Evolutionary conservation across 2,329 filamentous ascomycete species (phyloP), one percentile per base, ranked within the genome.

Genomic region (Colletotrichum tamarilloi): DNA sequence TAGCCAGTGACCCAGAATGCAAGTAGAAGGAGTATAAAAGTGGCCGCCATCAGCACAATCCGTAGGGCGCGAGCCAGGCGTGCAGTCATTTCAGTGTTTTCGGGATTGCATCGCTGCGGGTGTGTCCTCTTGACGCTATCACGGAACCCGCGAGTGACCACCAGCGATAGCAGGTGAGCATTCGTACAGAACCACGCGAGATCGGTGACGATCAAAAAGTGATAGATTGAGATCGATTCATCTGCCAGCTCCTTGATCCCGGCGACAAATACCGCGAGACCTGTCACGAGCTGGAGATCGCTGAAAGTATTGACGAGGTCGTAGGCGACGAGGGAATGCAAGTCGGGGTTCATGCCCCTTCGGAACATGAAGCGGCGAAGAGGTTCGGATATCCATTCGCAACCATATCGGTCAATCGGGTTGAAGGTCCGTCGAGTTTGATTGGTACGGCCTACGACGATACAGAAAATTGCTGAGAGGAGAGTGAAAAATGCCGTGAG

Each of bases 251-350:
- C 71, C 16, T 63, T 73, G 19, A 79, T 30, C 0, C 67, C 76
- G 1, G 74, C 75, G 0, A 75, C 59, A 12, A 78, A 62, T 16
- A 77, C 52, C 2, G 76, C 77, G 46, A 76, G 67, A 28, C 77
- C 77, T 0, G 77, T 77, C 28, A 78, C 76, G 3, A 79, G 75
- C 38, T 79, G 77, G 38, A 76, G 75, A 68, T 79, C 78, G 67
- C 67, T 73, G 5, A 78, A 70, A n/a, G 73, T 67, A 28, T 74
- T 58, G 56, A 76, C 77, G 46, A 78, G 64, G 14, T 78, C 77
- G 73, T 75, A 67, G 26, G 67, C 62, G 19, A 63, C n/a, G 14
- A 59, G 46, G 4, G 59, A 66, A 2, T 69, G 28, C 2, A 72
- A 12, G 32, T 59, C 24, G 9, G 73, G 59, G 60, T 58, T 56